Evolutionary conservation across 169 alveolate genomes (phyloP).

Genomic region (Babesia caballi): DNA sequence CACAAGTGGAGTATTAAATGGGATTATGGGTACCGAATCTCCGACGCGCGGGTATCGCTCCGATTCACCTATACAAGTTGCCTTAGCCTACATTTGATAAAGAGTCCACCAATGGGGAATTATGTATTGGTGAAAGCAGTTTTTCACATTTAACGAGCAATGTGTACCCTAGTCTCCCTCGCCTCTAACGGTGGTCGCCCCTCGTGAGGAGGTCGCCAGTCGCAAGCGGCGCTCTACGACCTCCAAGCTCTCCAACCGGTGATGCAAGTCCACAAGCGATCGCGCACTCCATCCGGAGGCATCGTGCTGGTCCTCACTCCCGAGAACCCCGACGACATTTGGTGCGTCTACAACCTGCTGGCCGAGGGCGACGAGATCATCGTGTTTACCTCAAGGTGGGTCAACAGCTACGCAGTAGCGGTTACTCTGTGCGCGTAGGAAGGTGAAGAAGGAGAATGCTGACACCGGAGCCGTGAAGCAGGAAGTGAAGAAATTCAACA

Average conservation of each 20-base stretch:
- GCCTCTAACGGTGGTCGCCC: neutral
- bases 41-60: no score
- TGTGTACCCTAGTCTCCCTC: neutral
- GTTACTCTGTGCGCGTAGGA: conserved; percentile 24
- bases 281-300: conserved; percentile 39
- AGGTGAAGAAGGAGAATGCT: conserved; percentile 43
- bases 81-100: no score
- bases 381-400: conserved; percentile 62
- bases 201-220: neutral
- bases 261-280: conserved; percentile 39
- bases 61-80: no score
- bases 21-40: no score
- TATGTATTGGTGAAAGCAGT: no score
- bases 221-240: neutral
- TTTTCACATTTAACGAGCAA: no score
- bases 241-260: neutral
- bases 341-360: conserved; percentile 72
- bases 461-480: conserved; percentile 33
- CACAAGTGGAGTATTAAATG: no score
- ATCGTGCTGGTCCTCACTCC: conserved; percentile 18
- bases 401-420: no score
- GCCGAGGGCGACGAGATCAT: conserved; percentile 62
- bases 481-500: conserved; percentile 59
- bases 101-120: no score
- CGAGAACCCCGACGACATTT: conserved; percentile 74